Evolutionary conservation across 768 basidiomycete genomes (phyloP), one percentile per base, ranked within the genome.

Genomic region (Pleurotus citrinopileatus): DNA sequence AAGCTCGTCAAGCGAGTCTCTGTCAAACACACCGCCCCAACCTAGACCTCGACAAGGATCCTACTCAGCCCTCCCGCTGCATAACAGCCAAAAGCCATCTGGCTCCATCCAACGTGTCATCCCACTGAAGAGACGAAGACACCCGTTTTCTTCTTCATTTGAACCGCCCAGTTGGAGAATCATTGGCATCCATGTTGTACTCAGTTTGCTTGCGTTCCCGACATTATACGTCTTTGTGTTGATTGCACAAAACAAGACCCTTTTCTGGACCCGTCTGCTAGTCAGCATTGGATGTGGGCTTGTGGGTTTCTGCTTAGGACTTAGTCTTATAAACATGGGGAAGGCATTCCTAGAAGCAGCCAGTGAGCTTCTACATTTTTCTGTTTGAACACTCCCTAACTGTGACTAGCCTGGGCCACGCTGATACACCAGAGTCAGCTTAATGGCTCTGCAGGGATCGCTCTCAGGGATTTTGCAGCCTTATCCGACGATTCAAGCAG

Each of bases 231-330:
- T 37, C 20, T 51, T 51, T 10, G 32, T 32, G 5, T 19, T 51
- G n/a, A 36, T 51, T 23, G 48, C 48, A 4, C 48, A 26, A 29
- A 58, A 69, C 4, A 46, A 37, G 25, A 51, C 48, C 0, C 34
- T 77, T 3, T 77, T 73, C 45, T 75, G 75, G 75, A 67, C 74
- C 43, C 68, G 75, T 22, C 59, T 70, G 15, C 54, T 72, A 4
- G 67, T 73, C 3, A 67, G 67, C n/a, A 45, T 65, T 15, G 73
- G 69, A 23, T 71, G 68, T 55, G 67, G 71, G 1, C 25, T 69
- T 9, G 53, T 68, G 19, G 74, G 75, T 4, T 45, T 71, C 3
- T 56, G 57, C 2, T 57, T 75, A 22, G 71, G 69, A 0, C 54
- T 63, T 40, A 73, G 65, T 55, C 57, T 73, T 17, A 44, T 69